Evolutionary conservation across 257 asterid genomes (phyloP), one percentile per base, ranked within the genome.

Genomic region (Lithospermum erythrorhizon): DNA sequence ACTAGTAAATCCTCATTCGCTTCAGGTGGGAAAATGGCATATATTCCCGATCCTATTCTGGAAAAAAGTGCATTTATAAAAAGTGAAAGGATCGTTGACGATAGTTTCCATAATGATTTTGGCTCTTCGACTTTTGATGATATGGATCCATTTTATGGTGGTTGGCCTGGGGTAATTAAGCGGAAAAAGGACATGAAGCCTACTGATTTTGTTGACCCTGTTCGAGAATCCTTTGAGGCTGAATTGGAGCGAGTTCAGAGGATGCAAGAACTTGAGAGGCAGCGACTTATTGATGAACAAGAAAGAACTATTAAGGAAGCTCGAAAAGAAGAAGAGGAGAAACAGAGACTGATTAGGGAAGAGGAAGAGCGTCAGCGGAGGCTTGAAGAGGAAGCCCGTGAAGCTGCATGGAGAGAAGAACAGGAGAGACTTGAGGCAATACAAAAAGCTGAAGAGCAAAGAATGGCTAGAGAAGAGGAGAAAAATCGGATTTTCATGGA

Each of bases 231-330:
- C 52, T 93, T 86, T 65, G 97, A 93, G 82, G 99, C 97, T 68
- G 99, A 93, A 70, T 94, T 93, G 65, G 99, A 89, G 70, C 82
- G 89, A 73, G 97, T 93, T 66, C 99, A 93, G 78, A 81, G 83
- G 79, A 80, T 89, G 89, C 99, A 89, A 75, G 97, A 93, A 79
- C 85, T 84, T 64, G 99, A 93, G 80, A 73, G 97, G 48, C 95
- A 78, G 73, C 80, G 84, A 70, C 64, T 81, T 48, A 62, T 84
- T 58, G 91, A 87, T 70, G 99, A 93, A 75, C 99, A 93, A 78
- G 99, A 89, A 79, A 84, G 82, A 77, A 87, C 85, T 61, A 61
- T 84, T 76, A 94, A 84, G 77, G 90, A 76, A 72, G 89, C 94
- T 57, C 82, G 84, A 65, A 76, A 83, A 70, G 94, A 93, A 68